Percentiles rank a stretch among this genome's conserved stretches.
Evolutionary conservation across 768 basidiomycete species (phyloP).

Genomic region (Cystobasidium onofrii): DNA sequence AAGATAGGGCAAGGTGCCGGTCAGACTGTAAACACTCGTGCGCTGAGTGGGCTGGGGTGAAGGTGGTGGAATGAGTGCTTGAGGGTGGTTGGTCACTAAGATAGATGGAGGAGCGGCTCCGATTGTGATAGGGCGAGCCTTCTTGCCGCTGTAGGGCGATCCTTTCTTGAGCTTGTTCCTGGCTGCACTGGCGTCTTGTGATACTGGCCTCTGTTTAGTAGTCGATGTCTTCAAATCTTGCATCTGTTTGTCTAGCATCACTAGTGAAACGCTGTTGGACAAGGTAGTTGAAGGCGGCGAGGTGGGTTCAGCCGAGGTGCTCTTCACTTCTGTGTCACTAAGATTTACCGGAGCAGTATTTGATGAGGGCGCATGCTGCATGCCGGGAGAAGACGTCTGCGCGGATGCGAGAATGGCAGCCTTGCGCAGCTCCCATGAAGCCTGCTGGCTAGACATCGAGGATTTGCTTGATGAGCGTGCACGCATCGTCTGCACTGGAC

Average conservation of each 20-base stretch:
- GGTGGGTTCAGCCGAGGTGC: background rate
- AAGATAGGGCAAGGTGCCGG: constrained; percentile 8
- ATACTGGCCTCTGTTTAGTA: background rate
- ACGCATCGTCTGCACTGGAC: background rate
- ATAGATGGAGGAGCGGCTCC: constrained; percentile 14
- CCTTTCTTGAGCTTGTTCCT: constrained; percentile 11
- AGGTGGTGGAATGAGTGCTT: constrained; percentile 3
- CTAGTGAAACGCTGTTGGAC: background rate
- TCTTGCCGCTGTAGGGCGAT: background rate
- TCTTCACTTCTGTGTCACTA: no score
- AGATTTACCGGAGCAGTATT: no score
- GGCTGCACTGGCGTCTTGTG: background rate
- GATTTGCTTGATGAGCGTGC: constrained; percentile 5
- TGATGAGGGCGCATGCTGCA: background rate
- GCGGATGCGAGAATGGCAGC: constrained; percentile 16
- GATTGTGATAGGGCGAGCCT: constrained; percentile 3
- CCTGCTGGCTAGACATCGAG: background rate
- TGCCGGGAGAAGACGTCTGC: background rate
- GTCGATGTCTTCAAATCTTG: background rate
- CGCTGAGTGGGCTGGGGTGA: constrained; percentile 14
- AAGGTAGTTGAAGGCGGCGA: background rate
- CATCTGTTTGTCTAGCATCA: background rate
- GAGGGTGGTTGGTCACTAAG: constrained; percentile 12
- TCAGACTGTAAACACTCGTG: constrained; percentile 10
- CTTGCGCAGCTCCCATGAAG: constrained; percentile 15